Conservation (phyloP, 306 rosid species). For the Dryas drummondii region DNA sequence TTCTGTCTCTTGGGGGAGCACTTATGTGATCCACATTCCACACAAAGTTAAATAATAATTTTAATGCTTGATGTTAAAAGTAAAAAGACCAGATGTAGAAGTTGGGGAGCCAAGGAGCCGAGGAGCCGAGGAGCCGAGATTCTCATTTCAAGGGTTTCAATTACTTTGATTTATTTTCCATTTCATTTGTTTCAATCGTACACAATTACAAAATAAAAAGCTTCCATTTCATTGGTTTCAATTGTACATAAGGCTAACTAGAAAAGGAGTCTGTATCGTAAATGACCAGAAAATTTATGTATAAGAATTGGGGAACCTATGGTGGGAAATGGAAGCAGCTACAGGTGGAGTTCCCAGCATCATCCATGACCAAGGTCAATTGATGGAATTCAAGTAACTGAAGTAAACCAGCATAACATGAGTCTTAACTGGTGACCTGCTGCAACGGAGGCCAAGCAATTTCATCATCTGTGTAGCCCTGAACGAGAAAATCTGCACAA, state of each 20-base stretch:
- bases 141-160: too few species aligned
- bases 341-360: background rate
- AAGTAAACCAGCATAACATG: constrained; percentile 18
- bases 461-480: constrained; percentile 63
- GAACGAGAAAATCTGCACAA: constrained; percentile 66
- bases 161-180: too few species aligned
- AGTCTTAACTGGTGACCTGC: constrained; percentile 53
- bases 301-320: background rate
- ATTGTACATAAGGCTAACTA: background rate
- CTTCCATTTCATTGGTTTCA: constrained; percentile 8
- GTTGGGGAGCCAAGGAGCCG: too few species aligned
- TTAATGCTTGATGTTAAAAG: too few species aligned
- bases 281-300: background rate
- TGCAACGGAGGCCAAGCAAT: constrained; percentile 80
- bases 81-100: too few species aligned
- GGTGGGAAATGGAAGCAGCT: background rate
- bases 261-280: constrained; percentile 2
- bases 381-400: background rate
- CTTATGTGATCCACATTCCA: too few species aligned
- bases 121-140: too few species aligned
- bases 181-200: background rate
- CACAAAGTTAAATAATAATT: too few species aligned
- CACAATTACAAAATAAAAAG: background rate
- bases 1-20: too few species aligned
- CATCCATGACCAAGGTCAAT: background rate